Evolutionary conservation across 345 rosid species (phyloP).

Genomic region (Anacardium occidentale): DNA sequence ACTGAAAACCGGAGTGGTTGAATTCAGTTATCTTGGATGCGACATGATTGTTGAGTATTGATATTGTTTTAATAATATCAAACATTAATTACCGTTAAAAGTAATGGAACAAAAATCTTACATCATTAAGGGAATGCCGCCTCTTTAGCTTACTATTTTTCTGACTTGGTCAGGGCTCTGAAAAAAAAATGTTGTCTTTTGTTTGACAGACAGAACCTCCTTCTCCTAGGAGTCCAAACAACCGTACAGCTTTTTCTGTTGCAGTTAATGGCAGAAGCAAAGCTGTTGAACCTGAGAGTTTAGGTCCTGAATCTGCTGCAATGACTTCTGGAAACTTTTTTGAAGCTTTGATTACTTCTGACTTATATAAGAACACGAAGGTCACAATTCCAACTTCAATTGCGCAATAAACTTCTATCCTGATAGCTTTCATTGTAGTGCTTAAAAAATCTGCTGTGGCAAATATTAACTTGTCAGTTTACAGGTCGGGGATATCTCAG

Average conservation of each 20-base stretch:
- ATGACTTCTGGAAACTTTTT: conserved; percentile 85
- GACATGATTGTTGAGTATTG: not conserved
- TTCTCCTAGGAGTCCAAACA: conserved; percentile 69
- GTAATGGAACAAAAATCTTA: not conserved
- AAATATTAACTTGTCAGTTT: conserved; percentile 18
- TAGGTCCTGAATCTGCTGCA: conserved; percentile 77
- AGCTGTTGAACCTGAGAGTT: conserved; percentile 37
- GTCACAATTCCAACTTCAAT: conserved; percentile 31
- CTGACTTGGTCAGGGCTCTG: not conserved
- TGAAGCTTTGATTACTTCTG: conserved; percentile 77
- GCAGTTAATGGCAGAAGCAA: conserved; percentile 50
- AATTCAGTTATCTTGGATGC: not conserved
- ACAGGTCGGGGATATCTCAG: conserved; percentile 94
- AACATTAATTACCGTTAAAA: not conserved
- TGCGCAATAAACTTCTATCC: not conserved
- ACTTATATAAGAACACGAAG: conserved; percentile 76
- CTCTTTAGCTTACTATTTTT: not conserved
- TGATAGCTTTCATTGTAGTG: not conserved
- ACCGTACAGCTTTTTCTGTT: conserved; percentile 52
- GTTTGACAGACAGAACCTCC: conserved; percentile 80
- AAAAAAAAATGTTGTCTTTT: not conserved
- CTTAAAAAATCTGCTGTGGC: not conserved
- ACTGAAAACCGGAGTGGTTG: not conserved
- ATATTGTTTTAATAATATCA: no score
- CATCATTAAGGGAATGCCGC: not conserved